Evolutionary conservation across 352 stramenopile species (phyloP).

Genomic region (Pythium folliculosum): DNA sequence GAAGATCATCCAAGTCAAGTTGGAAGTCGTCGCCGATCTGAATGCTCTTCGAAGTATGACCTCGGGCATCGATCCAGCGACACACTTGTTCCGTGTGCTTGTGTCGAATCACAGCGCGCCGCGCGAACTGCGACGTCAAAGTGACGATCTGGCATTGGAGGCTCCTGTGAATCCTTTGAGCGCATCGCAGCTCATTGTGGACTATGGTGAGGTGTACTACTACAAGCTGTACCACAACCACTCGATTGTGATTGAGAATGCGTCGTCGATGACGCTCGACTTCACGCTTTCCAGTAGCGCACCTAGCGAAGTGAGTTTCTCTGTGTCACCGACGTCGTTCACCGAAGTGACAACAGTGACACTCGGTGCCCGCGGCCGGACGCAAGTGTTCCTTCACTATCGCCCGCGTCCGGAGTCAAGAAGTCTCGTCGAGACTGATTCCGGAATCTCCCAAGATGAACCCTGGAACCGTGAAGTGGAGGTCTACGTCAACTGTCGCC

Average conservation of each 20-base stretch:
- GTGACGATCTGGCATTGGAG: conserved; percentile 41
- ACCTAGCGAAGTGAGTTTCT: conserved; percentile 83
- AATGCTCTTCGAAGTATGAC: conserved; percentile 85
- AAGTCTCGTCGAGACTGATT: conserved; percentile 18
- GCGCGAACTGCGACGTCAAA: conserved; percentile 64
- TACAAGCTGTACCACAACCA: conserved; percentile 90
- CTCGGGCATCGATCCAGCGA: conserved; percentile 57
- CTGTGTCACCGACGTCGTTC: conserved; percentile 79
- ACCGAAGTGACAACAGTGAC: conserved; percentile 81
- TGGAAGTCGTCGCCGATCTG: conserved; percentile 87
- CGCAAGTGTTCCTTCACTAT: conserved; percentile 89
- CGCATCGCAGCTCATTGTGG: conserved; percentile 49
- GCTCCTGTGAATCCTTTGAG: background rate
- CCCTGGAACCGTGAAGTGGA: conserved; percentile 85
- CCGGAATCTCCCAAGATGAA: conserved; percentile 25
- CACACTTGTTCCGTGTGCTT: conserved; percentile 86
- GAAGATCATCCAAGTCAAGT: conserved; percentile 84
- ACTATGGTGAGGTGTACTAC: conserved; percentile 88
- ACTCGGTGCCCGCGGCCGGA: conserved; percentile 59
- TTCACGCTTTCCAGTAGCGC: conserved; percentile 88
- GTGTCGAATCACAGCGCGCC: conserved; percentile 72
- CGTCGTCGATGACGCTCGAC: conserved; percentile 78
- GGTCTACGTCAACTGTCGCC: conserved; percentile 85
- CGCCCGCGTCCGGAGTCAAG: conserved; percentile 56
- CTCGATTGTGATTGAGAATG: conserved; percentile 89